A percentile compares a stretch with the other conserved stretches of the same genome.
These are phyloP conservation scores for Pseudocercospora macadamiae DNA, from an alignment of 2,329 filamentous ascomycete species.

Conservation along the genomic window DNA sequence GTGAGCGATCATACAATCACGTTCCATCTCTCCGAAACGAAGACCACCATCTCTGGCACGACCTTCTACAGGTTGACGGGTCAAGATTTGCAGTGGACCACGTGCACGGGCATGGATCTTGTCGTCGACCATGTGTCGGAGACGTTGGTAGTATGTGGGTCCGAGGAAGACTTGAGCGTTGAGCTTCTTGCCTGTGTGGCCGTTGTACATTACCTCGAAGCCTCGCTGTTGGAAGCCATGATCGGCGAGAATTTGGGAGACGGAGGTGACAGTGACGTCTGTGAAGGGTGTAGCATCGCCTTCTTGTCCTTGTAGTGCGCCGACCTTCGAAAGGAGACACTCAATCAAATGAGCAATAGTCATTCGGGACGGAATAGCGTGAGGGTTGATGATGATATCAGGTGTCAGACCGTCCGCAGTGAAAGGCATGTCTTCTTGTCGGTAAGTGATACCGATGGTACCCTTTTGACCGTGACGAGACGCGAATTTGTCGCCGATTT, in stretches of 20 bases:
- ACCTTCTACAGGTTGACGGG: conserved; percentile 95
- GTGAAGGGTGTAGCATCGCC: conserved; percentile 98
- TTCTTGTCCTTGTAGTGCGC: conserved; percentile 88
- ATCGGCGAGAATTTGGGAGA: conserved; percentile 81
- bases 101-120: conserved; percentile 99
- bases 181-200: conserved; percentile 92
- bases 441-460: conserved; percentile 97
- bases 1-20: conserved; percentile 99
- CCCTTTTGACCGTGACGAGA: conserved; percentile 99
- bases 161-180: conserved; percentile 95
- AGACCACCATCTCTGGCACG: conserved; percentile 96
- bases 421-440: conserved; percentile 99
- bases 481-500: conserved; percentile 99
- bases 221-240: conserved; percentile 96
- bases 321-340: conserved; percentile 95
- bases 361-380: conserved; percentile 99
- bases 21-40: conserved; percentile 99
- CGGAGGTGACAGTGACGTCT: conserved; percentile 91
- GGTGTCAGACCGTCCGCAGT: conserved; percentile 87
- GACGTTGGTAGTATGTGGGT: conserved; percentile 97
- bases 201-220: conserved; percentile 98
- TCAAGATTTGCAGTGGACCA: conserved; percentile 95
- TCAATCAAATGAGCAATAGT: conserved; percentile 99
- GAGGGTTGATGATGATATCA: conserved; percentile 97
- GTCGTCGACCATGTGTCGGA: conserved; percentile 99